Conservation (phyloP, 495 filamentous ascomycete species). For the Trypethelium eluteriae region DNA sequence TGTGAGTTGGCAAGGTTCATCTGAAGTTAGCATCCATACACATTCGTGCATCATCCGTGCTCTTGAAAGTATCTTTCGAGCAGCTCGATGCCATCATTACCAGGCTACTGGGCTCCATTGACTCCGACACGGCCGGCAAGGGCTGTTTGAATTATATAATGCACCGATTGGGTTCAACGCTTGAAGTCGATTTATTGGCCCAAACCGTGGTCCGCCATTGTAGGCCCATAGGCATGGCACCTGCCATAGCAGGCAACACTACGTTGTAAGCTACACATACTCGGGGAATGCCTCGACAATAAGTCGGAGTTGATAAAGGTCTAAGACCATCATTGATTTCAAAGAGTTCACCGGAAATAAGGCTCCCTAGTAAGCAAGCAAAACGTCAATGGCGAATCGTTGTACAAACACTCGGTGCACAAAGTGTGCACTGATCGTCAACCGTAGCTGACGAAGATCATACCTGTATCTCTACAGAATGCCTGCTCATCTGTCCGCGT, state of each 20-base stretch:
- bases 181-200: neutral
- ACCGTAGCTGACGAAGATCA: conserved; percentile 4
- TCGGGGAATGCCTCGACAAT: too few relatives aligned
- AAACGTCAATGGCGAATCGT: too few relatives aligned
- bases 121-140: neutral
- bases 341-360: too few relatives aligned
- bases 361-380: too few relatives aligned
- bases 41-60: too few relatives aligned
- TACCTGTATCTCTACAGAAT: neutral
- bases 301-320: too few relatives aligned
- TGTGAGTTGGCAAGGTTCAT: too few relatives aligned
- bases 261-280: too few relatives aligned
- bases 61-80: too few relatives aligned
- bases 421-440: neutral
- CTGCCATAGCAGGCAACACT: neutral
- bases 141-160: neutral
- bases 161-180: neutral
- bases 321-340: too few relatives aligned
- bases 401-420: too few relatives aligned
- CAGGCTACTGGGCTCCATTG: neutral
- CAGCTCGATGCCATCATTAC: neutral
- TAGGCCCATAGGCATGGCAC: neutral
- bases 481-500: neutral
- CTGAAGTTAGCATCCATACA: too few relatives aligned
- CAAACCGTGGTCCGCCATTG: neutral